A percentile compares a stretch with the other conserved stretches of the same genome.
Evolutionary conservation across 345 rosid genomes (phyloP).

Genomic region (Moricandia arvensis): DNA sequence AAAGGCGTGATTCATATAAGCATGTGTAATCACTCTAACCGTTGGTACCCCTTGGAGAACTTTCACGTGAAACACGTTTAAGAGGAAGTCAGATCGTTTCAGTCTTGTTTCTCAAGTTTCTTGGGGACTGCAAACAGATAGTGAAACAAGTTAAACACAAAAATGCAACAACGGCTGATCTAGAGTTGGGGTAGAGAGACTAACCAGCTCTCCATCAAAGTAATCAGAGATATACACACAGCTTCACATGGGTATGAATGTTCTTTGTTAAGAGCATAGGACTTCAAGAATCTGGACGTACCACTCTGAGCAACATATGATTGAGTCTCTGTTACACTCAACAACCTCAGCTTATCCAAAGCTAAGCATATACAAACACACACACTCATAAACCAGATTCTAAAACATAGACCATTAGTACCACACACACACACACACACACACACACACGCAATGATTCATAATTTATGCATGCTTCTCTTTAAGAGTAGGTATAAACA

Average conservation of each 20-base stretch:
- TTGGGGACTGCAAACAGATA: constrained; percentile 64
- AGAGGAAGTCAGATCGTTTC: constrained; percentile 82
- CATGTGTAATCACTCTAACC: too few species aligned
- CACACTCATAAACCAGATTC: too few species aligned
- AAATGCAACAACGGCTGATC: background rate
- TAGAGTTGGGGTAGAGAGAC: background rate
- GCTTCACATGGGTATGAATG: constrained; percentile 82
- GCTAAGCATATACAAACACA: too few species aligned
- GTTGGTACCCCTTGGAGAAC: constrained; percentile 61
- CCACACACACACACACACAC: too few species aligned
- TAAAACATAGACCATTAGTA: too few species aligned
- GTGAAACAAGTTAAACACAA: background rate
- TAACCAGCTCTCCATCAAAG: constrained; percentile 98
- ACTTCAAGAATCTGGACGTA: too few species aligned
- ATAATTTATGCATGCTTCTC: too few species aligned
- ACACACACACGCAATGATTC: too few species aligned
- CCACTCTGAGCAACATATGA: too few species aligned
- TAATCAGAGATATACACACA: constrained; percentile 98
- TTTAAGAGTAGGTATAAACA: too few species aligned
- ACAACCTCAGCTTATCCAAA: too few species aligned
- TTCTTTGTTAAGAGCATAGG: constrained; percentile 36
- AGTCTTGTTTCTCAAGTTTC: constrained; percentile 71
- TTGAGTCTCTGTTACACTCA: too few species aligned
- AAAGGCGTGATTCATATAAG: background rate
- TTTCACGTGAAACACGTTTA: constrained; percentile 83